Evolutionary conservation across 768 basidiomycete species (phyloP).

Genomic region (Dictyophora rubrovolvata): DNA sequence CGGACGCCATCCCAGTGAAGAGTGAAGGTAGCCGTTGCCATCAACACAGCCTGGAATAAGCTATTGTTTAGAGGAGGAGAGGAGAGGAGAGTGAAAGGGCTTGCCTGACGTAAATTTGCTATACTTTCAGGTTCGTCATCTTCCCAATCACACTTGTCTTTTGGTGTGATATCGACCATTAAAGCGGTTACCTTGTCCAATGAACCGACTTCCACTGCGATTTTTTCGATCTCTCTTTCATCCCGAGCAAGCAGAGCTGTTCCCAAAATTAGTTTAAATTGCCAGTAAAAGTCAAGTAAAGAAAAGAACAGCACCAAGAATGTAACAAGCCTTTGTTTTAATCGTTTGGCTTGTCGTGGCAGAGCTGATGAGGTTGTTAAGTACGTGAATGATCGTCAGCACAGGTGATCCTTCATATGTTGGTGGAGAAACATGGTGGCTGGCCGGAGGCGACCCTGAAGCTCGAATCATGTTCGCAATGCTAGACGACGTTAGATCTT

Average conservation of each 20-base stretch:
- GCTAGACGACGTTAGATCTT: conserved; percentile 23
- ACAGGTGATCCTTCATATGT: conserved; percentile 35
- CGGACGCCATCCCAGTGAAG: conserved; percentile 69
- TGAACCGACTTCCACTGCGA: conserved; percentile 62
- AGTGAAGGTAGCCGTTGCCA: conserved; percentile 60
- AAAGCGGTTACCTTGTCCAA: conserved; percentile 44
- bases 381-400: conserved; percentile 57
- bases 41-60: conserved; percentile 51
- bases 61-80: neutral
- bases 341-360: conserved; percentile 30
- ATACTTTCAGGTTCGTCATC: conserved; percentile 58
- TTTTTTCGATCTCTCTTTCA: conserved; percentile 52
- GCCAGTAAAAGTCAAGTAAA: neutral
- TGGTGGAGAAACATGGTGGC: conserved; percentile 19
- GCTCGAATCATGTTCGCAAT: conserved; percentile 55
- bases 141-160: conserved; percentile 43
- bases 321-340: conserved; percentile 63
- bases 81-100: conserved; percentile 9
- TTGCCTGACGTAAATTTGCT: conserved; percentile 54
- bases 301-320: conserved; percentile 41
- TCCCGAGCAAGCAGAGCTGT: conserved; percentile 55
- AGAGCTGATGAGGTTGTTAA: conserved; percentile 48
- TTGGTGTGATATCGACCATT: conserved; percentile 44
- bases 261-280: neutral
- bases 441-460: conserved; percentile 16